A percentile compares a stretch with the other conserved stretches of the same genome.
These are phyloP conservation scores for Penicillium coffeae DNA, from an alignment of 495 filamentous ascomycete genomes.

Conservation along the genomic window DNA sequence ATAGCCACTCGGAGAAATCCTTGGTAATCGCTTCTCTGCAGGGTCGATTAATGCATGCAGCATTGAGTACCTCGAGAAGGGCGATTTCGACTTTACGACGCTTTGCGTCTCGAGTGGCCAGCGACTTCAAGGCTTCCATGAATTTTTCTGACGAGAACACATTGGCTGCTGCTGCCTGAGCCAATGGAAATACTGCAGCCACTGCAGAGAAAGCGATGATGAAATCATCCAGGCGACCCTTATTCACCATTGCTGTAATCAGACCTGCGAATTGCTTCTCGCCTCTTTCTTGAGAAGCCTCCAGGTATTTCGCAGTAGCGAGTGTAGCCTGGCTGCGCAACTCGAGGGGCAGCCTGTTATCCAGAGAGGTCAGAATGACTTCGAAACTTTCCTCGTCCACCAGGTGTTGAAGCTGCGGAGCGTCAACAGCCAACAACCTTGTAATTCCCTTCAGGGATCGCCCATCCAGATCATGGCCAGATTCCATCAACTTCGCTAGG, in stretches of 20 bases:
- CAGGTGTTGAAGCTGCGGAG: constrained; percentile 55
- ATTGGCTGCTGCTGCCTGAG: constrained; percentile 60
- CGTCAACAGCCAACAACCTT: constrained; percentile 57
- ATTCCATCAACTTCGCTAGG: constrained; percentile 60
- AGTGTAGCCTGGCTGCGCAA: constrained; percentile 72
- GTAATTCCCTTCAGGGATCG: constrained; percentile 61
- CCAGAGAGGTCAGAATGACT: constrained; percentile 71
- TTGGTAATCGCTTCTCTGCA: constrained; percentile 78
- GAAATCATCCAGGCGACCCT: constrained; percentile 54
- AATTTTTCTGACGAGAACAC: constrained; percentile 87
- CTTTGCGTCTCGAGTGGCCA: constrained; percentile 70
- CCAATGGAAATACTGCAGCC: constrained; percentile 79
- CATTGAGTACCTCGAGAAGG: constrained; percentile 81
- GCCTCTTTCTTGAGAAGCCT: constrained; percentile 65
- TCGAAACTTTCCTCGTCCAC: constrained; percentile 77
- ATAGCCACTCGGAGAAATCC: constrained; percentile 78
- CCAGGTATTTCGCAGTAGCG: constrained; percentile 74
- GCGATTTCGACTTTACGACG: constrained; percentile 75
- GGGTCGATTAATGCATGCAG: constrained; percentile 74
- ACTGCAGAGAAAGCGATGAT: constrained; percentile 84
- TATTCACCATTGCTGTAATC: constrained; percentile 53
- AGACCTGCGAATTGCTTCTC: constrained; percentile 62
- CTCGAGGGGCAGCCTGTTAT: constrained; percentile 64
- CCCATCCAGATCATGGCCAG: constrained; percentile 55
- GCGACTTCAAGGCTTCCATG: constrained; percentile 59